Base-by-base conservation (phyloP, 768 basidiomycete species). In the Tylopilus subfusipes region DNA sequence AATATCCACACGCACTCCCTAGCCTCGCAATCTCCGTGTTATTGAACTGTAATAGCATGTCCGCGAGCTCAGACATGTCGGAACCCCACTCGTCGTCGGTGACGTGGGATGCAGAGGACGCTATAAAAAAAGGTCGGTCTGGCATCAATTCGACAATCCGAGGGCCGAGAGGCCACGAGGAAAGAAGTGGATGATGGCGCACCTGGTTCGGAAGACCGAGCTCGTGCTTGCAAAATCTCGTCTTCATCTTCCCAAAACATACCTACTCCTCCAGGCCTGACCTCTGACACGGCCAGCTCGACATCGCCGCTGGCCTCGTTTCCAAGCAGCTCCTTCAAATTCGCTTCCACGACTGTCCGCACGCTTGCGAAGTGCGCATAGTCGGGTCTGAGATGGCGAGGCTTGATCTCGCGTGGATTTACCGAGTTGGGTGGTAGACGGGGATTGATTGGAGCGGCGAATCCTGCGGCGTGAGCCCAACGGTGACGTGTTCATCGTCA, bases 341-440 rank as follows among this genome's bases (percentile, higher is more conserved):
- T 84, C 30, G 74, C 72, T 59, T 84, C 82, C 16, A 83, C 72
- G 11, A 82, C 68, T 21, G 76, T 68, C 13, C 82, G 75, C 10
- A 72, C 80, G 14, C 79, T 77, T 3, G 79, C 72, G 13, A 83
- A 74, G 65, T 73, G 84, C 2, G 70, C 68, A 64, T 82, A 84
- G 59, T 84, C 82, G 0, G 78, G 78, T 16, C 76, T 56, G 18
- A 67, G 65, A 21, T 77, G 68, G 25, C 69, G 63, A 4, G 67
- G 60, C 12, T 56, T 52, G 40, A 67, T 67, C 33, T 56, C 40
- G 44, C 50, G 34, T 4, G 67, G 56, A 7, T 65, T 65, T 22
- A 65, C 52, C 0, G 25, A 10, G 5, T 53, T 50, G 6, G 52
- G 25, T 22, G 36, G 52, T 49, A 58, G 40, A 58, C 65, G 55